Evolutionary conservation across 106 monocot species (phyloP).

Genomic region (Dioscorea alata): DNA sequence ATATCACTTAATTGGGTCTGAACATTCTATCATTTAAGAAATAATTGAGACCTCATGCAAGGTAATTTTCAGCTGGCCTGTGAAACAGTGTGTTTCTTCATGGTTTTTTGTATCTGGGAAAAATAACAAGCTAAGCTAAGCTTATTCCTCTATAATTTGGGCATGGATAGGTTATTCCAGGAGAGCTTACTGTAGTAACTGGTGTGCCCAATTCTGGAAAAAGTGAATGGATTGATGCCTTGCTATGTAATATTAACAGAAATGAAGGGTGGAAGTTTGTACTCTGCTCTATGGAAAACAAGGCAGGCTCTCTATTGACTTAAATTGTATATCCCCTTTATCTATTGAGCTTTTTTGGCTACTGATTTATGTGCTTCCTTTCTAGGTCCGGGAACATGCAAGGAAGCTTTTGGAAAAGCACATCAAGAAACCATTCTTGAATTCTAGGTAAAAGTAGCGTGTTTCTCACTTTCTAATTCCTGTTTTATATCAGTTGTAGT

Average conservation of each 20-base stretch:
- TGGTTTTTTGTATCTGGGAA: too few relatives aligned
- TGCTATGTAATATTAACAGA: conserved; percentile 82
- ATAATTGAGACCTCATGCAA: too few relatives aligned
- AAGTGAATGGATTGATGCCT: conserved; percentile 98
- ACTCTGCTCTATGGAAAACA: conserved; percentile 97
- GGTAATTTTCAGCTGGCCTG: too few relatives aligned
- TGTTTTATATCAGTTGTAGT: too few relatives aligned
- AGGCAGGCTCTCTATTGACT: conserved; percentile 30
- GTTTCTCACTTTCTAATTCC: too few relatives aligned
- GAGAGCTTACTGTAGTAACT: conserved; percentile 81
- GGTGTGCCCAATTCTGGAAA: conserved; percentile 97
- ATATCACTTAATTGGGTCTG: too few relatives aligned
- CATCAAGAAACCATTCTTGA: conserved; percentile 82
- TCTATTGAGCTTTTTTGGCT: background rate
- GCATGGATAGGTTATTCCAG: conserved; percentile 76
- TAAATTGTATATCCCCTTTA: background rate
- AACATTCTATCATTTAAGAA: too few relatives aligned
- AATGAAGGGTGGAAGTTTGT: conserved; percentile 68
- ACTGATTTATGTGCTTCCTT: background rate
- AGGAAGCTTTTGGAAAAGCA: conserved; percentile 95
- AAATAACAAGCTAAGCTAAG: too few relatives aligned
- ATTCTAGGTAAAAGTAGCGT: conserved; percentile 41
- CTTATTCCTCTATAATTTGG: background rate
- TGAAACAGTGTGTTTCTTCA: too few relatives aligned
- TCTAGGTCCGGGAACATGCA: conserved; percentile 90